These are phyloP conservation scores for Thalassiosira exigua DNA, from an alignment of 352 stramenopile species.

Conservation along the genomic window DNA sequence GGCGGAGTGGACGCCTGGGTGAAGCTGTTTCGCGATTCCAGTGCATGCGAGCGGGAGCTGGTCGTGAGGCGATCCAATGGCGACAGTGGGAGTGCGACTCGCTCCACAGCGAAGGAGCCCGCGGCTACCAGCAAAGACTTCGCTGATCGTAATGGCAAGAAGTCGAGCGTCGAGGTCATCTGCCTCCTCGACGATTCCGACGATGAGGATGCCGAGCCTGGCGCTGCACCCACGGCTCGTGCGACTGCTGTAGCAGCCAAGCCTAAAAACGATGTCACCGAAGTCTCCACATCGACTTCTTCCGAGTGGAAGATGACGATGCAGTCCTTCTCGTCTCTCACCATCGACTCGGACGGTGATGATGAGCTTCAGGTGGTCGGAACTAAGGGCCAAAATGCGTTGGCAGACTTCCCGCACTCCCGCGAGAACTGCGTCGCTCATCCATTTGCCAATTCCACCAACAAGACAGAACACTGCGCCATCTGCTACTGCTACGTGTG, in stretches of 20 bases:
- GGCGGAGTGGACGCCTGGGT: not conserved
- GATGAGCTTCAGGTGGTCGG: constrained; percentile 37
- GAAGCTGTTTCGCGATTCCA: not conserved
- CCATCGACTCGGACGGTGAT: constrained; percentile 17
- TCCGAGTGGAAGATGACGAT: not conserved
- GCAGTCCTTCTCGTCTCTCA: not conserved
- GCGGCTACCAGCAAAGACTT: not conserved
- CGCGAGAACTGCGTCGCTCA: constrained; percentile 38
- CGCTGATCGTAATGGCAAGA: not conserved
- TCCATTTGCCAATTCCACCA: constrained; percentile 21
- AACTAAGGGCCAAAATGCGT: constrained; percentile 33
- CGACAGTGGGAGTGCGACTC: not conserved
- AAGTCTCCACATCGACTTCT: not conserved
- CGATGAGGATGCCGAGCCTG: constrained; percentile 6
- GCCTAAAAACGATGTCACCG: not conserved
- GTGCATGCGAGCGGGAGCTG: not conserved
- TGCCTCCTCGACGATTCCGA: constrained; percentile 40
- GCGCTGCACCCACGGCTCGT: too few species aligned
- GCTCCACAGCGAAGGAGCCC: not conserved
- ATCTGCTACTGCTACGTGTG: constrained; percentile 52
- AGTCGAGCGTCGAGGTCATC: constrained; percentile 22
- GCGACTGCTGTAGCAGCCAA: too few species aligned
- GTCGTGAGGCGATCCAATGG: not conserved
- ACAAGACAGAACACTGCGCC: constrained; percentile 18
- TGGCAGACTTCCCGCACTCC: constrained; percentile 49